These are phyloP conservation scores for Penicillium occitanis DNA, from an alignment of 2,329 filamentous ascomycete species.

Conservation along the genomic window DNA sequence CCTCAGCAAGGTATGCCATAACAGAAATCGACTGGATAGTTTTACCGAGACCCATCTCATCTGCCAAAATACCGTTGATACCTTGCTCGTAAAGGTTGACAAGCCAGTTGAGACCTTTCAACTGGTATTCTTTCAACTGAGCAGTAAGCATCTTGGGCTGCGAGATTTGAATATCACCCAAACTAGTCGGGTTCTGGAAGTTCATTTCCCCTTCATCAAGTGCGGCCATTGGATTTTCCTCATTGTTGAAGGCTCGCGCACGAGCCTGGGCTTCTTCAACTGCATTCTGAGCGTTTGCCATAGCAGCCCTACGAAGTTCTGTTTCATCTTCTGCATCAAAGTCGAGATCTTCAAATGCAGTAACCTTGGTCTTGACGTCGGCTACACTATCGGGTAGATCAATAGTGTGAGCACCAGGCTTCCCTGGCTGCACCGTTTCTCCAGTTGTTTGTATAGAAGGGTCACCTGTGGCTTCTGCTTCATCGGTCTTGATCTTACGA, in stretches of 20 bases:
- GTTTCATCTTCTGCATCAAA: slow-evolving; percentile 95
- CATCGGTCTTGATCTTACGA: slow-evolving; percentile 97
- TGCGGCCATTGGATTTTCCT: slow-evolving; percentile 63
- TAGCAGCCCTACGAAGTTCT: slow-evolving; percentile 74
- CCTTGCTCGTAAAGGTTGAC: slow-evolving; percentile 99
- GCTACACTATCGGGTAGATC: slow-evolving; percentile 50
- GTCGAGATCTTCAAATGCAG: slow-evolving; percentile 89
- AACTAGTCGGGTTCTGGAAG: slow-evolving; percentile 95
- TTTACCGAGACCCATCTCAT: slow-evolving; percentile 99
- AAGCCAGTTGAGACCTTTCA: slow-evolving; percentile 99
- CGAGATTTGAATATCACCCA: slow-evolving; percentile 90
- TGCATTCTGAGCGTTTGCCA: slow-evolving; percentile 94
- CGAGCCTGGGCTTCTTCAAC: slow-evolving; percentile 93
- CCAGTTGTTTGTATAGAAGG: slow-evolving; percentile 64
- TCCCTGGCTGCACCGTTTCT: slow-evolving; percentile 37
- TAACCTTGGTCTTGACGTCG: slow-evolving; percentile 68
- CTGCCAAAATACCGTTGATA: slow-evolving; percentile 97
- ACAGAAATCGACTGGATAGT: slow-evolving; percentile 98
- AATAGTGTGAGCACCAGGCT: slow-evolving; percentile 43
- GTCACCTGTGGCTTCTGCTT: slow-evolving; percentile 89
- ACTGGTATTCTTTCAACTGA: slow-evolving; percentile 95
- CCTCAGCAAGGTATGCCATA: slow-evolving; percentile 97
- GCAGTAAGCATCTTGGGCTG: slow-evolving; percentile 92
- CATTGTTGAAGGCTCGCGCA: slow-evolving; percentile 87
- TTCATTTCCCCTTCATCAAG: slow-evolving; percentile 98